These are phyloP conservation scores for Scedosporium apiospermum DNA, from an alignment of 2,329 filamentous ascomycete species.

Conservation along the genomic window DNA sequence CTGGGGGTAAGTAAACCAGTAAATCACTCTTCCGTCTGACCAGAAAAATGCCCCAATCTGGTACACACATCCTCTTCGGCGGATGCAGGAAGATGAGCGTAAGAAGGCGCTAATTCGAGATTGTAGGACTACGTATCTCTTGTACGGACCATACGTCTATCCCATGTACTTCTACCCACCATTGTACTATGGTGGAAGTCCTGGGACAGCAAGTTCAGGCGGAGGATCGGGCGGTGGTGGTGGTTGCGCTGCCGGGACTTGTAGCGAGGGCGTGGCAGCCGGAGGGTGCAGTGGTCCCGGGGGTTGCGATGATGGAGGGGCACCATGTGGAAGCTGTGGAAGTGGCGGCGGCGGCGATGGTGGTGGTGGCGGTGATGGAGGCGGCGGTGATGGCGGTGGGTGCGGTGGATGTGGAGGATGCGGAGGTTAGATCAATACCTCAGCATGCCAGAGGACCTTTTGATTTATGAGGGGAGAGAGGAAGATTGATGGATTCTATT, in stretches of 20 bases:
- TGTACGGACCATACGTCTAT: slow-evolving; percentile 37
- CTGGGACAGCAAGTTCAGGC: slow-evolving; percentile 19
- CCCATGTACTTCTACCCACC: slow-evolving; percentile 31
- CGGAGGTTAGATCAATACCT: slow-evolving; percentile 34
- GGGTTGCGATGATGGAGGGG: slow-evolving; percentile 16
- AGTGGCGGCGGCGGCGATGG: slow-evolving; percentile 11
- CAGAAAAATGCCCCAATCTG: neutral
- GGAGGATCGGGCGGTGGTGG: slow-evolving; percentile 4
- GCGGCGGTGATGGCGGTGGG: slow-evolving; percentile 10
- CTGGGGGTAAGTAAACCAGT: slow-evolving; percentile 36
- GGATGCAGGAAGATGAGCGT: neutral
- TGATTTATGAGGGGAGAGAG: neutral
- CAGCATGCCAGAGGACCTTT: neutral
- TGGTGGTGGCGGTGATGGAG: slow-evolving; percentile 10
- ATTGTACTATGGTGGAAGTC: slow-evolving; percentile 36
- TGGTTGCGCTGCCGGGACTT: slow-evolving; percentile 34
- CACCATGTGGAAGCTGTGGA: slow-evolving; percentile 11
- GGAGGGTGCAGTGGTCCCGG: slow-evolving; percentile 34
- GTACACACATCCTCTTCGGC: neutral
- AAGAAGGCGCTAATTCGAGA: neutral
- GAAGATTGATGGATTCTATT: neutral
- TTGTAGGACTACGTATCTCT: slow-evolving; percentile 25
- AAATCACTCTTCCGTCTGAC: neutral
- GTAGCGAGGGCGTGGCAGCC: slow-evolving; percentile 31
- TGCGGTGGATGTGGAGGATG: slow-evolving; percentile 10